Percentiles rank a stretch among this genome's conserved stretches.
Conservation (phyloP, 495 filamentous ascomycete genomes). For the Usnea hakonensis region DNA sequence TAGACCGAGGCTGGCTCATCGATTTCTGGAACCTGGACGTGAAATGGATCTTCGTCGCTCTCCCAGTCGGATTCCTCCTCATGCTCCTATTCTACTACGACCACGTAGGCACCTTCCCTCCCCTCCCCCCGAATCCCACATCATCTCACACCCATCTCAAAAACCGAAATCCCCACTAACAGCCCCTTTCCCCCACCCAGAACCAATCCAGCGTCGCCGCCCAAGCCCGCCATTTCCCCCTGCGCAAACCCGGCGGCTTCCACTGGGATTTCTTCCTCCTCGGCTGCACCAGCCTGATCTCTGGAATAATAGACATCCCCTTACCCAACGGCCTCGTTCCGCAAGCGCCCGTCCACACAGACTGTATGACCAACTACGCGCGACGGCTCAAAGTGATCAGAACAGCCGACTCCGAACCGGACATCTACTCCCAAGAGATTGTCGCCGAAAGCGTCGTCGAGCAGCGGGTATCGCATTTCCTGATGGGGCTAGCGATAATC, state of each 20-base stretch:
- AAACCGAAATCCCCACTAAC: no score
- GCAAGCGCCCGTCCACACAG: conserved; percentile 39
- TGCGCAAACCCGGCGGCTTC: conserved; percentile 40
- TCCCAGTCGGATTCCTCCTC: conserved; percentile 38
- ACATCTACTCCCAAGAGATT: conserved; percentile 24
- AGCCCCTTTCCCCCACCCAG: no score
- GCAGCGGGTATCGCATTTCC: conserved; percentile 38
- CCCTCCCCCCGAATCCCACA: no score
- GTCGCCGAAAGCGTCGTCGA: conserved; percentile 33
- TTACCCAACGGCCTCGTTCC: conserved; percentile 39
- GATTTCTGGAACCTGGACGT: conserved; percentile 38
- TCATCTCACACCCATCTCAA: no score
- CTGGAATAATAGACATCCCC: conserved; percentile 37
- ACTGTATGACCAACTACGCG: conserved; percentile 23
- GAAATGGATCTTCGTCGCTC: conserved; percentile 36
- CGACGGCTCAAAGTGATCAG: conserved; percentile 25
- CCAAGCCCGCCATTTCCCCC: conserved; percentile 39
- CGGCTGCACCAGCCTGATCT: conserved; percentile 36
- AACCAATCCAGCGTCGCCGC: conserved; percentile 34
- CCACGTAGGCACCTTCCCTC: conserved; percentile 28
- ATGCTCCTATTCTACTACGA: conserved; percentile 43
- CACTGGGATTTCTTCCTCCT: conserved; percentile 44
- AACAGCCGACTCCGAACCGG: conserved; percentile 24
- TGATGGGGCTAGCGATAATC: conserved; percentile 34
- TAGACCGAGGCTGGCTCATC: conserved; percentile 35